These are phyloP conservation scores for Chaetomium olivaceum DNA, from an alignment of 2,329 filamentous ascomycete genomes.

Conservation along the genomic window DNA sequence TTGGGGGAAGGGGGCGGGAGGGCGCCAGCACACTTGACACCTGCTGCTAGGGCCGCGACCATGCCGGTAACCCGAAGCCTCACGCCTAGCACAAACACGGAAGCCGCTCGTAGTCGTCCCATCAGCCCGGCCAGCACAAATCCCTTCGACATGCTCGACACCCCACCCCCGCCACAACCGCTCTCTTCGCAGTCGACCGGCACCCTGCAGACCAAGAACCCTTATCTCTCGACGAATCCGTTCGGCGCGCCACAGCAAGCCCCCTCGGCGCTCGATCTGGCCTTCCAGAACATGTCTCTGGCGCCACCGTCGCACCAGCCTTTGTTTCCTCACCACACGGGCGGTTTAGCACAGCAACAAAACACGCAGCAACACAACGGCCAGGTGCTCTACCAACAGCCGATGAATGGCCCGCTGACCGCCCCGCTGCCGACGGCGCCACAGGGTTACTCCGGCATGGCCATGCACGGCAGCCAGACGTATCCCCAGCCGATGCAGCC, in stretches of 20 bases:
- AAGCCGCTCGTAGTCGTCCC: conserved; percentile 40
- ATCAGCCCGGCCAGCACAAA: conserved; percentile 54
- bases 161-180: conserved; percentile 52
- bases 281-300: conserved; percentile 75
- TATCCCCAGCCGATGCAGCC: conserved; percentile 45
- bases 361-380: conserved; percentile 33
- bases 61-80: conserved; percentile 37
- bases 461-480: conserved; percentile 47
- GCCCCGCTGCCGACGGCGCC: conserved; percentile 46
- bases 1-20: conserved; percentile 66
- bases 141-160: conserved; percentile 70
- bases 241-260: conserved; percentile 58
- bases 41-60: conserved; percentile 50
- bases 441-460: conserved; percentile 42
- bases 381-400: conserved; percentile 47
- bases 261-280: conserved; percentile 57
- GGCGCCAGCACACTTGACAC: conserved; percentile 37
- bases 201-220: conserved; percentile 58
- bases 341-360: conserved; percentile 50
- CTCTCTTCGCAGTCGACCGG: conserved; percentile 68
- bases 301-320: conserved; percentile 52
- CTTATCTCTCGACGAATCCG: conserved; percentile 66
- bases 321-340: conserved; percentile 71
- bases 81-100: conserved; percentile 46
- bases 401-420: conserved; percentile 35